phyloP scores from a whole-genome alignment of 2,329 filamentous ascomycete species.

The Curvularia spicifera region DNA sequence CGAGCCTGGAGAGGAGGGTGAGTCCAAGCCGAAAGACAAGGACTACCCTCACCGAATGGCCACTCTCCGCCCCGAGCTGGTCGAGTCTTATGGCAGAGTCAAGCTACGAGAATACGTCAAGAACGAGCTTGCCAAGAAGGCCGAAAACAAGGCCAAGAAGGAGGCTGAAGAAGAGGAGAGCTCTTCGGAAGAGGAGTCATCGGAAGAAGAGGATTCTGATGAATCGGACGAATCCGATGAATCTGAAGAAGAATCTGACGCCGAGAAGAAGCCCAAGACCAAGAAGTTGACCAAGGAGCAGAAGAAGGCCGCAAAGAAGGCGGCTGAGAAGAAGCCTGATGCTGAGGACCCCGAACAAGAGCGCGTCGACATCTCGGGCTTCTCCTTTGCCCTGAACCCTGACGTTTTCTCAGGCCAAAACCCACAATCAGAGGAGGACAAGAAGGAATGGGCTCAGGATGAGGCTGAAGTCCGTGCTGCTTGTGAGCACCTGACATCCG shows the following conservation, averaged over 20 bases:
- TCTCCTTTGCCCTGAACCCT: constrained; percentile 88
- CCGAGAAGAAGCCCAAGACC: constrained; percentile 50
- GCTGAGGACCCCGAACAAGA: constrained; percentile 59
- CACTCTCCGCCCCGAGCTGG: constrained; percentile 85
- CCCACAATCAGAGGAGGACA: constrained; percentile 89
- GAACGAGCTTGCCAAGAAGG: constrained; percentile 65
- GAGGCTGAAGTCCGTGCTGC: constrained; percentile 87
- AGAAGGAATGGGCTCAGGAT: constrained; percentile 79
- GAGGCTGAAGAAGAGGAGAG: constrained; percentile 45
- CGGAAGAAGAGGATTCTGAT: constrained; percentile 30
- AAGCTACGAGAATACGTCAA: constrained; percentile 92
- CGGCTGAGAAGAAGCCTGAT: constrained; percentile 18
- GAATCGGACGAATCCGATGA: constrained; percentile 59
- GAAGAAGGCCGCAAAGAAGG: constrained; percentile 30
- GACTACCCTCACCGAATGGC: constrained; percentile 96
- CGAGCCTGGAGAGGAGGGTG: constrained; percentile 52
- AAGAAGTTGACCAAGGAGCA: constrained; percentile 30
- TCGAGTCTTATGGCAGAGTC: constrained; percentile 81
- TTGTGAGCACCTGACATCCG: constrained; percentile 76
- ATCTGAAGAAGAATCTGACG: constrained; percentile 77
- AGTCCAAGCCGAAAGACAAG: constrained; percentile 56
- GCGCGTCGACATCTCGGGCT: constrained; percentile 83
- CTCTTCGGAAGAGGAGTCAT: constrained; percentile 34
- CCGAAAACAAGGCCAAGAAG: constrained; percentile 51
- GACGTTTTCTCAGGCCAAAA: constrained; percentile 93